Conservation (phyloP, 225 moss, liverwort and hornwort genomes). For the Straminergon stramineum region DNA sequence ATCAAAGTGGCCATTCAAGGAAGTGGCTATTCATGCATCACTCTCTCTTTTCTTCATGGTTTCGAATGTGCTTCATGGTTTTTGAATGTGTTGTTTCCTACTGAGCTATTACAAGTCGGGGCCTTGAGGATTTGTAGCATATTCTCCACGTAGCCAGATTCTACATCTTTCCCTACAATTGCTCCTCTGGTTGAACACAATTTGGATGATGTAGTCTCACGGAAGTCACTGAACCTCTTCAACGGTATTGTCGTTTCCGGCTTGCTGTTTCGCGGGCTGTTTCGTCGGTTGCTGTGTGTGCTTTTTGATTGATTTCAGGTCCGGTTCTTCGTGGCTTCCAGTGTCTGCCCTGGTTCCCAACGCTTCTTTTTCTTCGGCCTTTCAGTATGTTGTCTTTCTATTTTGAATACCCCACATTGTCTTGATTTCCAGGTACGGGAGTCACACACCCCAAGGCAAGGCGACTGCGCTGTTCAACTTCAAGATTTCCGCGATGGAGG, state of each 20-base stretch:
- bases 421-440: not conserved
- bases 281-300: not conserved
- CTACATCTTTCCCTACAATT: not conserved
- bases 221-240: not conserved
- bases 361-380: not conserved
- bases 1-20: too few relatives aligned
- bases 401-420: not conserved
- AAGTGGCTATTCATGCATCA: too few relatives aligned
- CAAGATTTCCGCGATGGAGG: conserved; percentile 64
- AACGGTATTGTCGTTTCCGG: not conserved
- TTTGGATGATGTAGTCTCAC: not conserved
- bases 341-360: not conserved
- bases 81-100: too few relatives aligned
- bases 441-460: conserved; percentile 59
- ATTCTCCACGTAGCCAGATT: too few relatives aligned
- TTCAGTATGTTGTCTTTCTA: not conserved
- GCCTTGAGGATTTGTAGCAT: too few relatives aligned
- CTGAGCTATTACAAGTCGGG: too few relatives aligned
- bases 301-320: not conserved
- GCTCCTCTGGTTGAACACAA: not conserved
- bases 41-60: too few relatives aligned
- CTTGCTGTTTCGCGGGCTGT: not conserved
- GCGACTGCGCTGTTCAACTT: conserved; percentile 74
- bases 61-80: too few relatives aligned
- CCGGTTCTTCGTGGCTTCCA: not conserved